phyloP scores from a whole-genome alignment of 805 yeast species.

The Naumovozyma castellii region DNA sequence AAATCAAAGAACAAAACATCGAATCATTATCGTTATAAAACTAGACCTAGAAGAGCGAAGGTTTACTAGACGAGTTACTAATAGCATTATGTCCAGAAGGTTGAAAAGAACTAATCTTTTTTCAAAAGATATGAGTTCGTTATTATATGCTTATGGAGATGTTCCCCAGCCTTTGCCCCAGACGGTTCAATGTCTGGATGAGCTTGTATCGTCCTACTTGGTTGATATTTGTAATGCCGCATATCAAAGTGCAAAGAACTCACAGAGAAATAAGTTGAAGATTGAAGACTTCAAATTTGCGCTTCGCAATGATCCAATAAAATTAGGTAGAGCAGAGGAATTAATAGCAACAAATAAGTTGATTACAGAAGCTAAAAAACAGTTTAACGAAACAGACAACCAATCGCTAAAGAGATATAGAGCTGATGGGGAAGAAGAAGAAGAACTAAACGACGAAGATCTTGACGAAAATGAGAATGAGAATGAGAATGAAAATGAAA shows the following conservation, averaged over 20 bases:
- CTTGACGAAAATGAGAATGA: slow-evolving; percentile 16
- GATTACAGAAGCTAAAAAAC: slow-evolving; percentile 56
- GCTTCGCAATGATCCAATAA: slow-evolving; percentile 52
- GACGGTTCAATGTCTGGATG: slow-evolving; percentile 58
- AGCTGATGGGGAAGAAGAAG: slow-evolving; percentile 22
- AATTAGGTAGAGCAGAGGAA: slow-evolving; percentile 62
- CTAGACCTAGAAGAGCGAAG: too few relatives aligned
- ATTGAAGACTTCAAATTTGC: slow-evolving; percentile 69
- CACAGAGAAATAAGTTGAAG: slow-evolving; percentile 51
- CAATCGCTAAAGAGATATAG: slow-evolving; percentile 27
- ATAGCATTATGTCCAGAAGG: slow-evolving; percentile 24
- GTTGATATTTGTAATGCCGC: slow-evolving; percentile 53
- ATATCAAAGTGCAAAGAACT: slow-evolving; percentile 39
- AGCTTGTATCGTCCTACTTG: slow-evolving; percentile 53
- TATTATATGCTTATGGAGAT: slow-evolving; percentile 68
- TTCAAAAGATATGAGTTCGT: slow-evolving; percentile 43
- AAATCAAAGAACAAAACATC: too few relatives aligned
- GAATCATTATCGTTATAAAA: too few relatives aligned
- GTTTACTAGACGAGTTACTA: too few relatives aligned
- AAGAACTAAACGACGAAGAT: slow-evolving; percentile 22
- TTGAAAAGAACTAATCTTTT: slow-evolving; percentile 37
- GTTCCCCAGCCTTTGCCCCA: slow-evolving; percentile 57
- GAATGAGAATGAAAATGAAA: slow-evolving; percentile 4
- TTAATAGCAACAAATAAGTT: slow-evolving; percentile 49
- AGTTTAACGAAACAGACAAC: slow-evolving; percentile 55